Percentiles rank a stretch among this genome's conserved stretches.
These are phyloP conservation scores for Coemansia sp. DNA, from an alignment of 192 early-diverging fungal genomes.

Conservation along the genomic window DNA sequence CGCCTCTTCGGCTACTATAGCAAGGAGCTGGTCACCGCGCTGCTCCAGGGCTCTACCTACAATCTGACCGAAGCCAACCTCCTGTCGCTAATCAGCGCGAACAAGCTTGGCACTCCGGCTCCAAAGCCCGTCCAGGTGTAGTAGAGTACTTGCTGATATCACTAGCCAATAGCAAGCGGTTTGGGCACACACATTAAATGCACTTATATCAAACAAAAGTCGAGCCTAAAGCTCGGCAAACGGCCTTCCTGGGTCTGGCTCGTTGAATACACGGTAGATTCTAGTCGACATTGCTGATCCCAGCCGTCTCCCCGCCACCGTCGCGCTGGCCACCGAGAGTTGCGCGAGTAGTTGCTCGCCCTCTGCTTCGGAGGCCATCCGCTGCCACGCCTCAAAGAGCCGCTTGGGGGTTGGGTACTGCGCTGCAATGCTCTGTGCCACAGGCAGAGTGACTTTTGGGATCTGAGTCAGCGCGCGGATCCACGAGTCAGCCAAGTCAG, in stretches of 20 bases:
- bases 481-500: slow-evolving; percentile 39
- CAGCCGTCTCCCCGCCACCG: slow-evolving; percentile 21
- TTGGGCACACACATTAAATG: no score
- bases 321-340: slow-evolving; percentile 16
- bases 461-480: slow-evolving; percentile 36
- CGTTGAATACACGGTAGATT: slow-evolving; percentile 31
- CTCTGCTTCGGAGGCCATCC: not conserved
- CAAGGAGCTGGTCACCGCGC: slow-evolving; percentile 23
- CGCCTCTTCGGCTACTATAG: slow-evolving; percentile 43
- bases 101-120: slow-evolving; percentile 26
- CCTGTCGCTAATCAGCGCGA: slow-evolving; percentile 21
- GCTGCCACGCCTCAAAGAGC: slow-evolving; percentile 33
- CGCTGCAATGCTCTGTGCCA: slow-evolving; percentile 31
- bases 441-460: slow-evolving; percentile 34
- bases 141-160: not conserved
- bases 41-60: slow-evolving; percentile 12
- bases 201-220: no score
- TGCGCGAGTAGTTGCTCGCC: slow-evolving; percentile 25
- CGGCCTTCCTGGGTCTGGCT: slow-evolving; percentile 22
- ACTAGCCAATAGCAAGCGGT: no score
- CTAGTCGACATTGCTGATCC: slow-evolving; percentile 30
- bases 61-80: slow-evolving; percentile 29
- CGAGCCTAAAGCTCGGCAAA: slow-evolving; percentile 19
- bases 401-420: slow-evolving; percentile 28
- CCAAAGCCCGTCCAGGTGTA: slow-evolving; percentile 27